Base-by-base conservation (phyloP, 2,329 filamentous ascomycete genomes). In the Ophiocordyceps sinensis region DNA sequence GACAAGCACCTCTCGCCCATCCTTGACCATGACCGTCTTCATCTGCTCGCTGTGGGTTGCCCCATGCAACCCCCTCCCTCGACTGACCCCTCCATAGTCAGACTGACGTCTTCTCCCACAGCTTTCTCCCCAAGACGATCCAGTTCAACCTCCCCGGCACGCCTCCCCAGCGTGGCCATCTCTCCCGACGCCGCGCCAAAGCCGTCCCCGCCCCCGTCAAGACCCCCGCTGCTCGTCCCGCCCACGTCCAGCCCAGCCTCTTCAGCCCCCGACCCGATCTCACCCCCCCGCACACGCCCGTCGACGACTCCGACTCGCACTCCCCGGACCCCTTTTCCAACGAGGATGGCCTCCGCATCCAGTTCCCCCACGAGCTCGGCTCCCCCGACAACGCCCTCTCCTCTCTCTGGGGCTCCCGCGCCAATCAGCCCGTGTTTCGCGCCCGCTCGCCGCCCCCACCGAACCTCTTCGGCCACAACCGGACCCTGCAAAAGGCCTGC, bases 91-190 rank as follows among this genome's bases (percentile, higher is more conserved):
- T 21, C 21, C 12, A 12, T 23, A n/a, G n/a, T n/a, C n/a, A n/a
- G n/a, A n/a, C 19, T 14, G 15, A 21, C 15, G 5, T 23, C 17
- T n/a, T n/a, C 17, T 26, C 17, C 19, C 37, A 49, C 56, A 94
- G 88, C 43, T 94, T 94, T 58, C 75, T 95, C 30, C 89, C 89
- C 29, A 88, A 94, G 60, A 96, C 89, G 34, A 71, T 94, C 54
- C 80, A 94, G 60, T 96, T 96, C 60, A 79, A 80, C 51, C 70
- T 84, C 43, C 75, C 76, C 11, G 69, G 70, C 32, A 70, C 68
- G 28, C 65, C 67, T 40, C 63, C 60, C 43, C 64, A 56, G 46
- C 55, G 55, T 45, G 57, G 52, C 48, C 57, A 57, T 13, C 12
- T 40, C 47, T 37, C 48, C 43, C 56, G 50, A 52, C 46, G 51